Evolutionary conservation across 441 rosid species (phyloP).

Genomic region (Omphalea diandra): DNA sequence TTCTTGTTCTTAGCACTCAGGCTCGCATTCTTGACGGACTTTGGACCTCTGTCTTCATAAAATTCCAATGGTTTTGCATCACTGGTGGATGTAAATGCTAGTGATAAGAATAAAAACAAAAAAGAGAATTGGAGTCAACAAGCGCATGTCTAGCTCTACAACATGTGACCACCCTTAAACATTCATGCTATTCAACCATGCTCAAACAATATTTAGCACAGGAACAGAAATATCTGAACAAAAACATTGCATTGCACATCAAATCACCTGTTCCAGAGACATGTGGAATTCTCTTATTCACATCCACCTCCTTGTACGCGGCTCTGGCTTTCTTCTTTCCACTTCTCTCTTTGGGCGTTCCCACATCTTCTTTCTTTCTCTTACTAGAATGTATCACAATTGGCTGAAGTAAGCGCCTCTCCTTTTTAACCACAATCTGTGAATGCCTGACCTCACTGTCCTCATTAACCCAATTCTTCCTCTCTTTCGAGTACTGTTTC

Average conservation of each 20-base stretch:
- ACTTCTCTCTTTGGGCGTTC: constrained; percentile 49
- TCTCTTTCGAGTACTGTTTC: constrained; percentile 40
- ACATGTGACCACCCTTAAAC: constrained; percentile 26
- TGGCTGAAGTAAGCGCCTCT: constrained; percentile 62
- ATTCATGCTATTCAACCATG: constrained; percentile 16
- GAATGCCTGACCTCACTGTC: constrained; percentile 42
- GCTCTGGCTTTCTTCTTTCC: constrained; percentile 69
- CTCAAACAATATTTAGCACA: too few species aligned
- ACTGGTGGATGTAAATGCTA: constrained; percentile 69
- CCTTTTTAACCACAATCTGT: constrained; percentile 48
- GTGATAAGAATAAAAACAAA: constrained; percentile 45
- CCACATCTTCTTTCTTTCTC: constrained; percentile 60
- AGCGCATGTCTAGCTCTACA: constrained; percentile 35
- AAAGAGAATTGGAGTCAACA: constrained; percentile 39
- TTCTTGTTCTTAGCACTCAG: constrained; percentile 52
- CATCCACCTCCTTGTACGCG: constrained; percentile 51
- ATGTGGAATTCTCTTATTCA: constrained; percentile 38
- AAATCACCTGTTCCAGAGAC: constrained; percentile 61
- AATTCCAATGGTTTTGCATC: constrained; percentile 67
- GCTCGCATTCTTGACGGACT: constrained; percentile 43
- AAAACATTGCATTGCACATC: constrained; percentile 17
- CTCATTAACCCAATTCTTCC: constrained; percentile 39
- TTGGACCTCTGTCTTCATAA: constrained; percentile 64
- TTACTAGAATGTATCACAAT: constrained; percentile 48
- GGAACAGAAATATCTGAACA: neutral